Base-by-base conservation (phyloP, 805 yeast species). In the Candida awuae region DNA sequence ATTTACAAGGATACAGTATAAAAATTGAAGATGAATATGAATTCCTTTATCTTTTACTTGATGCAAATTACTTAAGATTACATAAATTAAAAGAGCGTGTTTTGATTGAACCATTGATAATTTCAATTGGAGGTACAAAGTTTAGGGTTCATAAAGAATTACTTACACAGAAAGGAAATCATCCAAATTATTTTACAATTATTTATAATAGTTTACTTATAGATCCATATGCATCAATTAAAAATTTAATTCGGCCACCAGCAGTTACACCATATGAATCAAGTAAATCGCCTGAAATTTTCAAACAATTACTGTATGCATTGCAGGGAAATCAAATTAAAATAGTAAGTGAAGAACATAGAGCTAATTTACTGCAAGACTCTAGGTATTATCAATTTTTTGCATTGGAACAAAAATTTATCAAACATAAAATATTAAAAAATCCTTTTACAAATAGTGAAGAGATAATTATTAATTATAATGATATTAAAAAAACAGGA, bases 1-100 rank as follows among this genome's bases (percentile, higher is more conserved):
- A 88, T 62, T 61, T 87, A 28, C 94, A 83, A 56, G 95, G 97
- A 0, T 87, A 88, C 52, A 69, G 74, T 45, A 62, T 86, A 18
- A 65, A 69, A 19, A 67, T 85, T n/a, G 61, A 65, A 4, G 64
- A 71, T 45, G 90, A 77, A 33, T 70, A 66, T 29, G 78, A 77
- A 38, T 83, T 68, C 52, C 70, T 78, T 14, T 72, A 77, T 48
- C 49, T 85, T 13, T 73, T 74, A 56, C 62, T 75, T 3, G 97
- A 87, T 57, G 77, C 92, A 1, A 63, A 68, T 49, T 87, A 84
- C 56, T 87, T 77, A 59, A 72, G 74, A 36, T 63, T 87, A 34
- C 75, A 75, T 3, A 66, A 75, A 35, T 65, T 87, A 32, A 70
- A 70, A 43, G 52, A 63, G 8, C 49, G 65, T 22, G 54, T 85